Evolutionary conservation across 257 asterid species (phyloP), one percentile per base, ranked within the genome.

Genomic region (Nicotiana tabacum): DNA sequence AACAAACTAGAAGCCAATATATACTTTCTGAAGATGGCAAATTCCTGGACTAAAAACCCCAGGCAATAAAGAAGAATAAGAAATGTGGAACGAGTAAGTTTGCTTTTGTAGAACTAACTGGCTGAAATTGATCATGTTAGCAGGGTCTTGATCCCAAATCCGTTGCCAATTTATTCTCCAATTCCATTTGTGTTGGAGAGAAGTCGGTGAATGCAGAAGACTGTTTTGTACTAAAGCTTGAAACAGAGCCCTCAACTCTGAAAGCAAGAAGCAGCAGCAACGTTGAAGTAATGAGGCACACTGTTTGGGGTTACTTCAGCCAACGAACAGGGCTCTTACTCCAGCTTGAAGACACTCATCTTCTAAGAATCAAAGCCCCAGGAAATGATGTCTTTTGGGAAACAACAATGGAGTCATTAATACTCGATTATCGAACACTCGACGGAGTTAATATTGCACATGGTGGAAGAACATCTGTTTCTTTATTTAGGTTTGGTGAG

Each of bases 401-500:
- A 70, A 70, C 78, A 70, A 70, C 78, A 70, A 70, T 70, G 58
- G 78, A 70, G 35, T 70, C 92, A 2, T 29, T 58, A 30, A 84
- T 89, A 15, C 83, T 86, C 53, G 92, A 87, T 53, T 89, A 89
- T 77, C 85, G 84, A 82, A 74, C 87, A 0, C 77, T 83, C 7
- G 85, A 86, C 0, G 89, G 92, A 2, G 88, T 89, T 13, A 89
- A 87, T 53, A 86, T 89, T 2, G 92, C 90, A 33, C 92, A 89
- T 29, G 78, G 65, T 4, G 92, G 92, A 3, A 69, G 82, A 78
- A 89, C 90, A 4, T 81, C 46, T 16, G 92, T 86, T 7, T 86
- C 83, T 4, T 16, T 85, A 66, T 58, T 80, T 30, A 74, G 90
- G 48, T 80, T 57, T 13, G 78, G 78, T 70, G 58, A 70, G 58